phyloP scores from a whole-genome alignment of 345 rosid species.

The Punica granatum region DNA sequence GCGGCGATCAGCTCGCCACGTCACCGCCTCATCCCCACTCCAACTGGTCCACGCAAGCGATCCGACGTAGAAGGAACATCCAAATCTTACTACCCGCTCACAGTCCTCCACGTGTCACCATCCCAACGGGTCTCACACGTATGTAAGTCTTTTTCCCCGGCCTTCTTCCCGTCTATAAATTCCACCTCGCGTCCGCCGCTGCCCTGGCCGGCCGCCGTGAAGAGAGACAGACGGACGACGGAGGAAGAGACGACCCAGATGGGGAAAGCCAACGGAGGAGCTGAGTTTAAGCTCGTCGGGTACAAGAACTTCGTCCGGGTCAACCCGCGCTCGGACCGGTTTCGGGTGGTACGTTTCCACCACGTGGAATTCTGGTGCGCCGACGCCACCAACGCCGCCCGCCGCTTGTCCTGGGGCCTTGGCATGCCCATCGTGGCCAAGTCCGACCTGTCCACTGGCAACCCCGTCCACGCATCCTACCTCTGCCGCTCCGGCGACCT shows the following conservation, averaged over 20 bases:
- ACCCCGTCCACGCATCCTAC: constrained; percentile 72
- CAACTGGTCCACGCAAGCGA: not conserved
- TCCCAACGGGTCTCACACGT: not conserved
- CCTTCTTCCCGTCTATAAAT: too few species aligned
- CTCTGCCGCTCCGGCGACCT: constrained; percentile 78
- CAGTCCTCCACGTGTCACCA: constrained; percentile 7
- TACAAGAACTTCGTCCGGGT: constrained; percentile 54
- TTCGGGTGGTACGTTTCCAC: constrained; percentile 65
- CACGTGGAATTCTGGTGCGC: constrained; percentile 89
- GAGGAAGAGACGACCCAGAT: constrained; percentile 7
- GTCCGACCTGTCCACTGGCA: constrained; percentile 93
- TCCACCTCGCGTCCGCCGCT: not conserved
- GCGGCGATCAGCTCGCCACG: constrained; percentile 4
- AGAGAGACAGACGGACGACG: not conserved
- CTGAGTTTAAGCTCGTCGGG: constrained; percentile 55
- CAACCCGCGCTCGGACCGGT: constrained; percentile 71
- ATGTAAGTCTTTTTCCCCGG: too few species aligned
- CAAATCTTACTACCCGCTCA: not conserved
- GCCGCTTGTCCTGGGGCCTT: constrained; percentile 90
- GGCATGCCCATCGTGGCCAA: constrained; percentile 78
- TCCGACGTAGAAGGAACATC: not conserved
- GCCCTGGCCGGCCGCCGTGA: not conserved
- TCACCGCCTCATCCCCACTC: not conserved
- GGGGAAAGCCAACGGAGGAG: constrained; percentile 16
- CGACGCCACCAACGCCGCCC: constrained; percentile 74